Base-by-base conservation (phyloP, 805 yeast species). In the Nakazawaea ernobii region DNA sequence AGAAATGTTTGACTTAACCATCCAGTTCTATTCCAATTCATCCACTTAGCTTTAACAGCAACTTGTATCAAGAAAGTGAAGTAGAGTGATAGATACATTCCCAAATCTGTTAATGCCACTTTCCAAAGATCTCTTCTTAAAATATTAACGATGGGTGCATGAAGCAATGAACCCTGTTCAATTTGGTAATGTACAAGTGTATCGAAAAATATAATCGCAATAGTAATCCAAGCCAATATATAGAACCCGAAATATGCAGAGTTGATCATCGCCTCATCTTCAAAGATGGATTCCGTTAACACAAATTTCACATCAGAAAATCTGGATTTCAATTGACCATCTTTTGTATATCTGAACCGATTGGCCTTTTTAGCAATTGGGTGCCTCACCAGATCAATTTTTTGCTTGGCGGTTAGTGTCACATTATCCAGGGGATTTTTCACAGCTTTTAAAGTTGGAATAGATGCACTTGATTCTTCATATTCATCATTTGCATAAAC, bases 181-280 rank as follows among this genome's bases (percentile, higher is more conserved):
- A 74, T 52, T 56, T 76, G 76, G 53, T 83, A 78, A 49, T 79
- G 74, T 14, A 82, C 67, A 8, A 81, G 56, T 17, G 75, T 74
- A 49, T 80, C 79, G 29, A 80, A 56, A 49, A 80, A 74, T 35
- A 74, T 61, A 48, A 83, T 70, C 26, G 75, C 81, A 5, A 82
- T 74, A 5, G 78, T 76, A 46, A 86, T 66, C 96, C 96, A 88
- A 52, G 81, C 79, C 42, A 90, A 74, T 5, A 88, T 83, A 62
- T 81, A 92, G 50, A 94, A 75, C 2, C 98, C 98, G 55, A 77
- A 80, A 61, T 87, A 90, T 46, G 69, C 67, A 3, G 80, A 63
- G 1, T 71, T 66, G 44, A 67, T 66, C 50, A 71, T 66, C 28
- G 63, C 58, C 4, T 68, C 71, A 13, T 73, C 66, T 57, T 84